These are phyloP conservation scores for Moesziomyces globuligerus DNA, from an alignment of 1,284 basidiomycete genomes.

Conservation along the genomic window DNA sequence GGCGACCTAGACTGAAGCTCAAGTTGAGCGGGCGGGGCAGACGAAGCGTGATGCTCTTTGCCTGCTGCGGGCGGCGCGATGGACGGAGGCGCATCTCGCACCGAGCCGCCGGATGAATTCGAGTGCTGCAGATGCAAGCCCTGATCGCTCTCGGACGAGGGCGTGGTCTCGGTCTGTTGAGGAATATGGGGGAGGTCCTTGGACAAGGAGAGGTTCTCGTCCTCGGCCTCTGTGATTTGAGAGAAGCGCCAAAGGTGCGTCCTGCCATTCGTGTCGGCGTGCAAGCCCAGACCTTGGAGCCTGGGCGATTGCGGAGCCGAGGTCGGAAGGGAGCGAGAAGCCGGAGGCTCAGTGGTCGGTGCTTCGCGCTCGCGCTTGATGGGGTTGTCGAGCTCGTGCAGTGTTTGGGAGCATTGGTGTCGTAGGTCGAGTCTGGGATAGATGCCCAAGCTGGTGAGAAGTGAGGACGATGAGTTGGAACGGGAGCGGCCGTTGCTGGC, in stretches of 20 bases:
- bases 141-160: conserved; percentile 25
- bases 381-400: conserved; percentile 10
- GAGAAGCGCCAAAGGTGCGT: conserved; percentile 34
- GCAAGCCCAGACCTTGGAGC: conserved; percentile 24
- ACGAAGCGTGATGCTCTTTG: background rate
- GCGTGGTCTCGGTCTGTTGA: background rate
- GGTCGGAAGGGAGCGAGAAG: conserved; percentile 10
- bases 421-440: conserved; percentile 14
- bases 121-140: conserved; percentile 8
- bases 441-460: conserved; percentile 16
- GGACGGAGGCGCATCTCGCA: background rate
- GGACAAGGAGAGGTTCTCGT: conserved; percentile 38
- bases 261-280: conserved; percentile 3
- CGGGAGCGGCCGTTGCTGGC: conserved; percentile 22
- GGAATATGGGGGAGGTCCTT: conserved; percentile 24
- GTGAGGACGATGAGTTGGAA: conserved; percentile 39
- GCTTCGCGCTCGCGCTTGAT: background rate
- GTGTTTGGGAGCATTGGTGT: conserved; percentile 28
- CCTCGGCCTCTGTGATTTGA: conserved; percentile 43
- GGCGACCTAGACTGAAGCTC: conserved; percentile 10
- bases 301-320: conserved; percentile 17
- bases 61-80: background rate
- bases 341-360: background rate
- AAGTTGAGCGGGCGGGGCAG: background rate
- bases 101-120: conserved; percentile 5